A percentile compares a stretch with the other conserved stretches of the same genome.
These are phyloP conservation scores for Penicillium sp. DNA, from an alignment of 2,329 filamentous ascomycete genomes.

Conservation along the genomic window DNA sequence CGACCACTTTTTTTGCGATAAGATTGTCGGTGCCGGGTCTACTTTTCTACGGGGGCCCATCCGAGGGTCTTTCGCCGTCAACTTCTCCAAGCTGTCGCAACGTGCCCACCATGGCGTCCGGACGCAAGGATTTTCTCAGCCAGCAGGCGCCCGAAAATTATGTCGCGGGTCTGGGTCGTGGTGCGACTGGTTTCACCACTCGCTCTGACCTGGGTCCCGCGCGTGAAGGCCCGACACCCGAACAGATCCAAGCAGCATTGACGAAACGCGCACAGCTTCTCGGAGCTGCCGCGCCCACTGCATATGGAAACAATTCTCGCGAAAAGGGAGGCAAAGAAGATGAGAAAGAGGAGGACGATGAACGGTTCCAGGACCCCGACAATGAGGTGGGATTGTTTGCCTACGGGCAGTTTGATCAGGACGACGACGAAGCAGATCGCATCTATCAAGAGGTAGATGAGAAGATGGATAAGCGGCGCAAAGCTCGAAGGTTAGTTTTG, in stretches of 20 bases:
- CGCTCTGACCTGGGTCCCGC: slow-evolving; percentile 95
- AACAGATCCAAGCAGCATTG: slow-evolving; percentile 97
- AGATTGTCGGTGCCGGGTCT: slow-evolving; percentile 30
- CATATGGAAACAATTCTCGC: slow-evolving; percentile 70
- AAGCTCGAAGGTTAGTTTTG: slow-evolving; percentile 77
- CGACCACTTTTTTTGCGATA: slow-evolving; percentile 32
- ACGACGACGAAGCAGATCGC: slow-evolving; percentile 95
- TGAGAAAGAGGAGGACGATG: slow-evolving; percentile 74
- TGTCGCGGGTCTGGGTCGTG: slow-evolving; percentile 94
- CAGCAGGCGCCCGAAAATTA: slow-evolving; percentile 86
- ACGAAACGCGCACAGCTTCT: slow-evolving; percentile 89
- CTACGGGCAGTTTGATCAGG: slow-evolving; percentile 92
- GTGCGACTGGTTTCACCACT: slow-evolving; percentile 97
- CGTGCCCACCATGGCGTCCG: slow-evolving; percentile 56
- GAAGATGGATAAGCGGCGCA: slow-evolving; percentile 90
- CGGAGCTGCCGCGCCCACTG: slow-evolving; percentile 70
- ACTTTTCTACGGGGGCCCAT: slow-evolving; percentile 23
- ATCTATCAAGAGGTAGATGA: slow-evolving; percentile 97
- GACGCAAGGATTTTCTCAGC: slow-evolving; percentile 82
- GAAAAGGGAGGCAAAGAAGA: slow-evolving; percentile 66
- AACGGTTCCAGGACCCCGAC: slow-evolving; percentile 91
- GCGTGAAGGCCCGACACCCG: slow-evolving; percentile 91
- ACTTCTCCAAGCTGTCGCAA: slow-evolving; percentile 5
- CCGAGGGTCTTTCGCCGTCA: too few relatives aligned
- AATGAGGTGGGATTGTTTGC: slow-evolving; percentile 97